Conservation (phyloP, 352 stramenopile species). For the Phytopythium oedochilum region DNA sequence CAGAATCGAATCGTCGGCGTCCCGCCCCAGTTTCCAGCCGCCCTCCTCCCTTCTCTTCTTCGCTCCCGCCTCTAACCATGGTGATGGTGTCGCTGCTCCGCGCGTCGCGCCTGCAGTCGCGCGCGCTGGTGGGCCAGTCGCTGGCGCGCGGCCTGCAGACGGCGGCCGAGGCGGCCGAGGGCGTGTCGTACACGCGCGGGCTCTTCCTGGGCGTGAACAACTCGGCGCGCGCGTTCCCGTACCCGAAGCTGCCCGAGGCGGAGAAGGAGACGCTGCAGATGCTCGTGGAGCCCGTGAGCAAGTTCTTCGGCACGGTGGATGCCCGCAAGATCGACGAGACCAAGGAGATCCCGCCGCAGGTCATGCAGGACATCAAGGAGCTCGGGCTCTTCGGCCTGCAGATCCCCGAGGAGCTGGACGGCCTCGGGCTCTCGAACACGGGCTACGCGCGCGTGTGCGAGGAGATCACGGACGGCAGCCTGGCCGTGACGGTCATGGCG, state of each 20-base stretch:
- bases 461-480: conserved; percentile 74
- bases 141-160: conserved; percentile 51
- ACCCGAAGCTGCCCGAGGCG: conserved; percentile 59
- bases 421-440: conserved; percentile 78
- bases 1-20: conserved; percentile 2
- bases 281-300: conserved; percentile 77
- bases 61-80: conserved; percentile 13
- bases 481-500: conserved; percentile 84
- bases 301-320: conserved; percentile 74
- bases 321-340: conserved; percentile 75
- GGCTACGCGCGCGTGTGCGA: conserved; percentile 83
- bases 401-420: conserved; percentile 77
- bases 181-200: conserved; percentile 77
- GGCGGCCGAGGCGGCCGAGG: conserved; percentile 50
- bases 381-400: conserved; percentile 84
- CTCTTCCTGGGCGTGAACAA: conserved; percentile 86
- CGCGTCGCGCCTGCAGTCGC: conserved; percentile 11
- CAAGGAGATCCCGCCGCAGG: conserved; percentile 68
- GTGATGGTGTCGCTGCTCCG: conserved; percentile 47
- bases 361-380: conserved; percentile 75
- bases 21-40: not conserved
- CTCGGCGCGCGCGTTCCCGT: conserved; percentile 67
- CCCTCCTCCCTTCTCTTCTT: not conserved
- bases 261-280: conserved; percentile 83
- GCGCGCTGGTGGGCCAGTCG: conserved; percentile 10